These are phyloP conservation scores for Kuraishia capsulata DNA, from an alignment of 805 yeast genomes.

Conservation along the genomic window DNA sequence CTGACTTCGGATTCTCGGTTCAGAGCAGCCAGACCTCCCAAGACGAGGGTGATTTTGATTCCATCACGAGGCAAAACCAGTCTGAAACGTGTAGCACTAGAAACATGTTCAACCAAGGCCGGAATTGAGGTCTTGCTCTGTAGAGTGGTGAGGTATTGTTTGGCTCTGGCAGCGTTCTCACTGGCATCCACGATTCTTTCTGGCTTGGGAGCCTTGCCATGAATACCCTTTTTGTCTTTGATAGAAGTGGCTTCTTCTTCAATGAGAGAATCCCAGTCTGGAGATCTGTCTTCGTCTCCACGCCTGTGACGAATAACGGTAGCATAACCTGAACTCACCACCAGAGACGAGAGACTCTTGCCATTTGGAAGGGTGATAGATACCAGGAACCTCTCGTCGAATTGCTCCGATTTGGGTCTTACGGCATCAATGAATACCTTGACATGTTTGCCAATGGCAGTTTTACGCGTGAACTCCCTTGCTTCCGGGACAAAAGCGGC, in stretches of 20 bases:
- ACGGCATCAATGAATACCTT: slow-evolving; percentile 51
- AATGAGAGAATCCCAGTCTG: slow-evolving; percentile 67
- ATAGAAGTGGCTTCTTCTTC: slow-evolving; percentile 60
- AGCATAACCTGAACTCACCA: slow-evolving; percentile 64
- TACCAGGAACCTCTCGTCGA: slow-evolving; percentile 60
- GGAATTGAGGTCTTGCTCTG: slow-evolving; percentile 54
- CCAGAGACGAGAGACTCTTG: slow-evolving; percentile 47
- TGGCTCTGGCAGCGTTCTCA: slow-evolving; percentile 62
- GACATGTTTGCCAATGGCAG: slow-evolving; percentile 65
- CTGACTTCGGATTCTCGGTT: slow-evolving; percentile 25
- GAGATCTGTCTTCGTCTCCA: slow-evolving; percentile 62
- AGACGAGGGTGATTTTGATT: slow-evolving; percentile 54
- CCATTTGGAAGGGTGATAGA: slow-evolving; percentile 43
- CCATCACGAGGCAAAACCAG: slow-evolving; percentile 66
- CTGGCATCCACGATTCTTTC: slow-evolving; percentile 73
- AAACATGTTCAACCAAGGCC: slow-evolving; percentile 66
- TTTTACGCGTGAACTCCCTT: slow-evolving; percentile 64
- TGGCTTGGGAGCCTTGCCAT: slow-evolving; percentile 46
- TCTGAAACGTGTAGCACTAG: slow-evolving; percentile 60
- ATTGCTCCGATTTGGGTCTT: slow-evolving; percentile 50
- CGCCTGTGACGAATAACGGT: slow-evolving; percentile 72
- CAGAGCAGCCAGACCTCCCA: slow-evolving; percentile 59
- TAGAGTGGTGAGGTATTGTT: slow-evolving; percentile 62
- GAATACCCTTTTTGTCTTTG: slow-evolving; percentile 52
- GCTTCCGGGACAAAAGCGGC: slow-evolving; percentile 55